Evolutionary conservation across 2,329 filamentous ascomycete genomes (phyloP).

Genomic region (Diaporthe aspalathi): DNA sequence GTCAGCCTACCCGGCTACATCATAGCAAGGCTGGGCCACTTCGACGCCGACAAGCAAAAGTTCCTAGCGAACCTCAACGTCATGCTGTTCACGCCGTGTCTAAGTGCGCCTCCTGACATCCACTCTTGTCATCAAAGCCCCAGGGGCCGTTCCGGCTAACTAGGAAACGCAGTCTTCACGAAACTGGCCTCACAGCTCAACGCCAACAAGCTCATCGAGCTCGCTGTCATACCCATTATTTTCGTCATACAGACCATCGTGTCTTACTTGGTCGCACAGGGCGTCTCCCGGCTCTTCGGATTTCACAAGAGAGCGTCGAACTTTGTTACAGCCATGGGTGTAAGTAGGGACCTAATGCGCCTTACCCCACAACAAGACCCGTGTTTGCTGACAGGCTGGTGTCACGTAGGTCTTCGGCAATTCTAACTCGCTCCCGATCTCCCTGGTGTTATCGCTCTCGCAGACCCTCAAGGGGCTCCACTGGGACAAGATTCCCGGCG

Average conservation of each 20-base stretch:
- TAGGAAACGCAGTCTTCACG: constrained; percentile 78
- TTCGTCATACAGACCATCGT: constrained; percentile 89
- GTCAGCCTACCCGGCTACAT: constrained; percentile 95
- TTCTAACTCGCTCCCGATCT: constrained; percentile 97
- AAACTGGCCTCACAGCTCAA: constrained; percentile 96
- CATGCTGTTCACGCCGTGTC: constrained; percentile 93
- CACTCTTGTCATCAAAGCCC: background rate
- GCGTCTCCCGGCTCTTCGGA: constrained; percentile 79
- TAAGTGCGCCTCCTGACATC: constrained; percentile 72
- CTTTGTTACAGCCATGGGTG: constrained; percentile 95
- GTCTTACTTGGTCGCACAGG: constrained; percentile 81
- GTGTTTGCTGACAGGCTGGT: constrained; percentile 33
- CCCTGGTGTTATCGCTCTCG: constrained; percentile 91
- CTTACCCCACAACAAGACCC: background rate
- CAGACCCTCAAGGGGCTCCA: constrained; percentile 92
- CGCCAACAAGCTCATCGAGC: constrained; percentile 87
- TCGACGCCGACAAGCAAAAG: constrained; percentile 95
- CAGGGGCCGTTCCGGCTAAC: constrained; percentile 40
- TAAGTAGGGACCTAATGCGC: constrained; percentile 39
- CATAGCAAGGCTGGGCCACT: constrained; percentile 88
- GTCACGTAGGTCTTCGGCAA: constrained; percentile 84
- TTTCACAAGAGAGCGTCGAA: constrained; percentile 89
- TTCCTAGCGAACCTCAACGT: constrained; percentile 97
- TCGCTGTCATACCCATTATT: constrained; percentile 95
- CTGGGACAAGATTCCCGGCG: constrained; percentile 90